Base-by-base conservation (phyloP, 306 rosid species). In the Acacia melanoxylon region DNA sequence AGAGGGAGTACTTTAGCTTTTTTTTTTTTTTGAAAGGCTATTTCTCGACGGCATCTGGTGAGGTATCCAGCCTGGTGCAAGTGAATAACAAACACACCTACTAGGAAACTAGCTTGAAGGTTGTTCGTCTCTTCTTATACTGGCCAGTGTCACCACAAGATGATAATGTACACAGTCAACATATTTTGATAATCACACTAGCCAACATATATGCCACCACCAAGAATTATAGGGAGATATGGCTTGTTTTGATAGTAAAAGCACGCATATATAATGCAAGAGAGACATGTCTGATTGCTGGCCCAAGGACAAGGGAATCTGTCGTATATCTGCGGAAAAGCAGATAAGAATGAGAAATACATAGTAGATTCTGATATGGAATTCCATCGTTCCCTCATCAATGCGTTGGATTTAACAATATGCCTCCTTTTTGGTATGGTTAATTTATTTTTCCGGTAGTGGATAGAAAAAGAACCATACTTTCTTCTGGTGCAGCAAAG, bases 321-420 rank as follows among this genome's bases (percentile, higher is more conserved):
- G 31, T 80, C 79, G 51, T 46, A 8, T 62, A 66, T 14, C 78
- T 77, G 59, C 46, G 61, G 61, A 45, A 29, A 24, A 15, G 40
- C 11, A 70, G 75, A 22, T 33, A 33, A 41, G 44, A 41, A 41
- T 19, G 71, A 44, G n/a, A n/a, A 19, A 8, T 25, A 17, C 40
- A 17, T 0, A 10, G 68, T 83, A 77, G 82, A 83, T 62, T 71
- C 69, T 77, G 82, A 77, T 31, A 83, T 25, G 82, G 86, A 83
- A 83, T 77, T 83, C 86, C 82, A 83, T 71, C 37, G 49, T 71
- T 83, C 79, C 76, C 82, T 29, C 22, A 17, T 8, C 31, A 35
- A 49, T 29, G 12, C 44, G 19, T 52, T 75, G 76, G 62, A 31
- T 29, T 59, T 25, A 75, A 10, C 67, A 19, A 5, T 1, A 33